Evolutionary conservation across 2,329 filamentous ascomycete genomes (phyloP), one percentile per base, ranked within the genome.

Genomic region (Colletotrichum sidae): DNA sequence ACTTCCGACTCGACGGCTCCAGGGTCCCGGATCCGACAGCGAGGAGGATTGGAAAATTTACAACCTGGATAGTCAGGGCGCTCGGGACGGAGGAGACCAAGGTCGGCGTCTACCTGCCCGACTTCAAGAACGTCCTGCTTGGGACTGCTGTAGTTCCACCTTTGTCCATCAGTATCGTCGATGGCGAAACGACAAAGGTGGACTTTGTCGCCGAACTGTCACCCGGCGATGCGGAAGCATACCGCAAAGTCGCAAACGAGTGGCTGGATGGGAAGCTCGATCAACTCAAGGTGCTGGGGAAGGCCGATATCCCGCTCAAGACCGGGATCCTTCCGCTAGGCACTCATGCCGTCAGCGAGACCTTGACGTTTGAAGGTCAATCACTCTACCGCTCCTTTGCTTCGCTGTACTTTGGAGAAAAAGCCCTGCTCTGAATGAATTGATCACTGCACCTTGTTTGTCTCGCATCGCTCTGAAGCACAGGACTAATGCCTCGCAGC

Each of bases 281-380:
- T 10, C 83, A 86, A 61, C 79, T 99, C 62, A 88, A 86, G 67
- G 81, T 98, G 12, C 84, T 89, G 59, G 95, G 91, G 47, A 91
- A 90, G 72, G 90, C 93, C 34, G 81, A 90, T 44, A 82, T 98
- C 42, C 84, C 85, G 38, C 79, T 98, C 60, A 93, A 89, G 75
- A 92, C 94, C 51, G 95, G 96, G 33, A 78, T 97, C 54, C 81
- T 98, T 66, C 87, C 87, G 49, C 83, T 98, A 25, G 94, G 95
- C 68, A 90, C 87, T 58, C 93, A 97, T 75, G 80, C 83, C 35
- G 80, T 99, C 65, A 86, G 88, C 55, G 89, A 97, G 75, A 89
- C 89, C 35, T 77, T 97, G 73, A 83, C 90, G 67, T 90, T 98
- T 80, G 88, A 94, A 90, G 92, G 93, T 96, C 85, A 87, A 90